phyloP scores from a whole-genome alignment of 1,139 yeast genomes.

The Diutina neorugosa region DNA sequence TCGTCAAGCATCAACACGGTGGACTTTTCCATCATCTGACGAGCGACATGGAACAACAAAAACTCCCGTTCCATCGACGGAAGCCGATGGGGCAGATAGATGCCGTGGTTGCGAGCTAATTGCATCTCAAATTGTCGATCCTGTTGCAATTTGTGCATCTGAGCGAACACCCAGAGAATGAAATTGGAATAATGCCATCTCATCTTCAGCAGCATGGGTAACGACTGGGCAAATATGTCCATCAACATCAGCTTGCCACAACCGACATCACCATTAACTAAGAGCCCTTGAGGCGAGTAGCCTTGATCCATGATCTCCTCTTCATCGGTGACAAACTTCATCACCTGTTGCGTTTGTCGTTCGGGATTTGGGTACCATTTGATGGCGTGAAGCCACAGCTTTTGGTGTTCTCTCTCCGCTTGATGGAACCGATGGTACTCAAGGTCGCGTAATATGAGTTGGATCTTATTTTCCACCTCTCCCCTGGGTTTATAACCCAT shows the following conservation, averaged over 20 bases:
- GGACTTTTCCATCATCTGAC: slow-evolving; percentile 45
- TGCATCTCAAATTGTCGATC: slow-evolving; percentile 20
- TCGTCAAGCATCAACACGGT: slow-evolving; percentile 59
- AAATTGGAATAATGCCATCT: slow-evolving; percentile 66
- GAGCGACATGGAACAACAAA: slow-evolving; percentile 54
- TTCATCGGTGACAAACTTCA: slow-evolving; percentile 45
- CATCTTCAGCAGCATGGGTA: slow-evolving; percentile 53
- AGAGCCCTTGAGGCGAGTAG: slow-evolving; percentile 50
- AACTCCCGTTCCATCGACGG: slow-evolving; percentile 47
- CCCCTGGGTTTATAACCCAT: slow-evolving; percentile 49
- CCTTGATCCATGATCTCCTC: slow-evolving; percentile 42
- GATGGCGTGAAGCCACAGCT: slow-evolving; percentile 6
- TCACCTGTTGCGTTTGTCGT: slow-evolving; percentile 21
- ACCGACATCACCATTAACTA: slow-evolving; percentile 65
- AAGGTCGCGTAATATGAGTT: slow-evolving; percentile 31
- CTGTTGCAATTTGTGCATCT: slow-evolving; percentile 45
- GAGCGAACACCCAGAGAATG: slow-evolving; percentile 54
- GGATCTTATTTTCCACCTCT: slow-evolving; percentile 28
- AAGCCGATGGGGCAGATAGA: background rate
- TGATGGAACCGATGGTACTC: slow-evolving; percentile 24
- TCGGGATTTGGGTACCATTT: slow-evolving; percentile 17
- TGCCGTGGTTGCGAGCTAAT: background rate
- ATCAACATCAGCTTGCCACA: slow-evolving; percentile 66
- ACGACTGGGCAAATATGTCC: slow-evolving; percentile 56
- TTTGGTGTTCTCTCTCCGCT: slow-evolving; percentile 5